Evolutionary conservation across 2,329 filamentous ascomycete genomes (phyloP).

Genomic region (Zymoseptoria brevis): DNA sequence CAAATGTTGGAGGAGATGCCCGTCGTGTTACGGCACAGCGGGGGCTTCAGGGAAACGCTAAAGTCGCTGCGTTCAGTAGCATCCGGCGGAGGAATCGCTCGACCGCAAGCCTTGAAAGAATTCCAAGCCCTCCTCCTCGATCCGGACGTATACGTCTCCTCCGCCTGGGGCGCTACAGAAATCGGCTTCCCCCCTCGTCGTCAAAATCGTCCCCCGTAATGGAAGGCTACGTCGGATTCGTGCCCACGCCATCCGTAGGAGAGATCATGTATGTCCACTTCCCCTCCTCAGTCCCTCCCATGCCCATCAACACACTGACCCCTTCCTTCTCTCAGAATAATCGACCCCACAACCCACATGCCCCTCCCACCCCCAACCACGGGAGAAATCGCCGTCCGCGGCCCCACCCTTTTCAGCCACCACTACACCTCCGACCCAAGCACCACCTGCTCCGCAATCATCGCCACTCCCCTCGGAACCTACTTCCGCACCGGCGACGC

Average conservation of each 20-base stretch:
- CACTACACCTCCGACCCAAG: not conserved
- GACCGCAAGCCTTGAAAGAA: not conserved
- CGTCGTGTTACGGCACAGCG: no score
- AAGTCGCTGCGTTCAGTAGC: no score
- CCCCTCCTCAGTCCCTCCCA: no score
- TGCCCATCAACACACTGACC: not conserved
- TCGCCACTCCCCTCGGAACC: not conserved
- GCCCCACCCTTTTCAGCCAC: not conserved
- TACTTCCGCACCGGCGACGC: constrained; percentile 4
- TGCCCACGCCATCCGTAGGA: not conserved
- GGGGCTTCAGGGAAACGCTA: no score
- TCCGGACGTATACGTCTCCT: not conserved
- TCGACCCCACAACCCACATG: not conserved
- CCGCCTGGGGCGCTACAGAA: not conserved
- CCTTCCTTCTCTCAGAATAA: not conserved
- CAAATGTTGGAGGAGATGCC: not conserved
- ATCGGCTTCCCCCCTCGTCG: not conserved
- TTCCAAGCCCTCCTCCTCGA: not conserved
- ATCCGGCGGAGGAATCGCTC: not conserved
- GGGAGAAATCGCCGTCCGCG: not conserved
- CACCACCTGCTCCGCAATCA: not conserved
- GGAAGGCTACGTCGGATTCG: not conserved
- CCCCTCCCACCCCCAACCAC: not conserved
- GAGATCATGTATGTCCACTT: not conserved
- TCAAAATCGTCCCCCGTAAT: not conserved